Base-by-base conservation (phyloP, 2,329 filamentous ascomycete genomes). In the Hymenoscyphus fructigenus region DNA sequence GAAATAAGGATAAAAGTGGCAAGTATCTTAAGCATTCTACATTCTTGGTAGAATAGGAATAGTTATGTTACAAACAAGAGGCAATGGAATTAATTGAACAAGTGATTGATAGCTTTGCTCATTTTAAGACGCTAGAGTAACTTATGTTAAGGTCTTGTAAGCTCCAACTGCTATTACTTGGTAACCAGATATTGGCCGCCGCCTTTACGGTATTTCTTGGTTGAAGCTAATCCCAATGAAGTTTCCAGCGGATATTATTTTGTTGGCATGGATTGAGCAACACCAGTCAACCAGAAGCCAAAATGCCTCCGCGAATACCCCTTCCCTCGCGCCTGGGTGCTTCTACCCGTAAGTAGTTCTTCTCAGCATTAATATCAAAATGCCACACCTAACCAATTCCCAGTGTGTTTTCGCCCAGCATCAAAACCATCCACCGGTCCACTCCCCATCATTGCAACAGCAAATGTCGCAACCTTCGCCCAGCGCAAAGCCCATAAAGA, bases 401-500 rank as follows among this genome's bases (percentile, higher is more conserved):
- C 47, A 89, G 86, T 88, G 78, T 88, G 85, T 76, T 80, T 89
- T 50, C 85, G 86, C 67, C 85, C 85, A 61, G 78, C 83, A 47
- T 70, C 78, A 57, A 80, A 79, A 68, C 76, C 81, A 50, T 72
- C 79, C 38, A 77, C 82, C 80, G 72, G 81, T 82, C 73, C 74
- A 20, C 79, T 89, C 72, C 83, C 87, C 72, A 75, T 88, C 75
- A 79, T 85, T 71, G 87, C 91, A 70, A 85, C 86, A 67, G 89
- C 90, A 59, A 86, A 85, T 70, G 76, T 88, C 26, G 86, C 87
- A 47, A 73, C 73, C 41, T 68, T 71, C 70, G 85, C 91, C 70
- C 85, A 85, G 79, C 88, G 88, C 76, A 84, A 85, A 68, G 85
- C 85, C 66, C 88, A 90, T 75, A 85, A 87, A 75, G 92, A 98